These are phyloP conservation scores for Solanum acaule DNA, from an alignment of 257 asterid genomes.

Conservation along the genomic window DNA sequence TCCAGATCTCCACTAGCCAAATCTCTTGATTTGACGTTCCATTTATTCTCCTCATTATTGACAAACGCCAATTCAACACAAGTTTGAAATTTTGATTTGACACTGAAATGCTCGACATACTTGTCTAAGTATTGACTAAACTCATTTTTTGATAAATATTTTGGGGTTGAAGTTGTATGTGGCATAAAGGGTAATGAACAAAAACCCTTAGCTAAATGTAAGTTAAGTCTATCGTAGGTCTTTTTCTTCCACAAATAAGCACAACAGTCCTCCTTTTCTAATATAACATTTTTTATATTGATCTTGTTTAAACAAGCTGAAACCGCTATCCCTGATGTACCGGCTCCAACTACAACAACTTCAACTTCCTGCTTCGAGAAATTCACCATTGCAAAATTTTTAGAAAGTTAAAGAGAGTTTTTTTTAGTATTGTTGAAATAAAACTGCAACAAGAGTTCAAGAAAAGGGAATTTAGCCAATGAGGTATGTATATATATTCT, in stretches of 20 bases:
- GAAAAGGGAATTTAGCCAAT: neutral
- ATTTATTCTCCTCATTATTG: neutral
- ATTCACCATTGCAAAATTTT: neutral
- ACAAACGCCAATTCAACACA: slow-evolving; percentile 15
- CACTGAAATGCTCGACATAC: slow-evolving; percentile 9
- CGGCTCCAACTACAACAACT: slow-evolving; percentile 41
- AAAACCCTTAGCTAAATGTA: slow-evolving; percentile 40
- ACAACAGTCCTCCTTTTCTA: slow-evolving; percentile 42
- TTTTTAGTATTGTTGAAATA: neutral
- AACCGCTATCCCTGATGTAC: slow-evolving; percentile 51
- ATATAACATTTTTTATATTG: slow-evolving; percentile 26
- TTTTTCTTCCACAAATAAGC: slow-evolving; percentile 47
- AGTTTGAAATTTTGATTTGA: slow-evolving; percentile 11
- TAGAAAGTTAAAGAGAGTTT: neutral
- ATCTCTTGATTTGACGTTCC: slow-evolving; percentile 20
- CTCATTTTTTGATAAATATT: slow-evolving; percentile 20
- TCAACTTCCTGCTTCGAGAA: slow-evolving; percentile 3
- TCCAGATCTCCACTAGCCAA: neutral
- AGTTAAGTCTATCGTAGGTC: slow-evolving; percentile 40
- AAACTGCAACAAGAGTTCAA: neutral
- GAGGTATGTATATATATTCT: neutral
- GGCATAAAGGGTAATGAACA: slow-evolving; percentile 44
- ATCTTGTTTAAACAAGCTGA: slow-evolving; percentile 35
- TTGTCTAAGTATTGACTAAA: slow-evolving; percentile 37
- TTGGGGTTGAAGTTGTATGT: slow-evolving; percentile 24